These are phyloP conservation scores for Cladosporium austrohemisphaericum DNA, from an alignment of 2,329 filamentous ascomycete species.

Conservation along the genomic window DNA sequence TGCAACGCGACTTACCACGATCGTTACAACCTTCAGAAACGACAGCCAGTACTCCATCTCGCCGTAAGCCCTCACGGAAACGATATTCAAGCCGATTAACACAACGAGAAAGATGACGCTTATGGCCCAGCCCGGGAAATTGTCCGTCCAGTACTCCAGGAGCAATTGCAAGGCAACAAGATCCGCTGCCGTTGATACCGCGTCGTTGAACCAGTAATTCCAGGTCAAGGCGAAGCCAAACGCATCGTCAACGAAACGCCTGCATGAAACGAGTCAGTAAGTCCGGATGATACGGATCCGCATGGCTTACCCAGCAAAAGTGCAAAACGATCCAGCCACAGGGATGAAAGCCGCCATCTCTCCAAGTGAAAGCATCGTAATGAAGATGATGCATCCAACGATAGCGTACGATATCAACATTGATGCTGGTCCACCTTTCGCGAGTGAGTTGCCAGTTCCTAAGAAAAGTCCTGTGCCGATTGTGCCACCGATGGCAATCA, in stretches of 20 bases:
- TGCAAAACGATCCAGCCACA: conserved; percentile 67
- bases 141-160: conserved; percentile 59
- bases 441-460: conserved; percentile 52
- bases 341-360: conserved; percentile 84
- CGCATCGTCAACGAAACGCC: conserved; percentile 73
- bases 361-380: conserved; percentile 75
- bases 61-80: conserved; percentile 53
- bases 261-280: conserved; percentile 35
- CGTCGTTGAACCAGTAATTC: conserved; percentile 67
- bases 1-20: conserved; percentile 32
- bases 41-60: conserved; percentile 56
- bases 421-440: conserved; percentile 55
- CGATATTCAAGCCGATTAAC: conserved; percentile 51
- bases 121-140: conserved; percentile 61
- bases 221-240: conserved; percentile 69
- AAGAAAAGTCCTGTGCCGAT: conserved; percentile 49
- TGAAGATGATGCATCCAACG: conserved; percentile 68
- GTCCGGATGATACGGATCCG: background rate
- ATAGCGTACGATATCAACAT: conserved; percentile 68
- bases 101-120: conserved; percentile 60
- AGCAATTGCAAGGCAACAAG: conserved; percentile 57
- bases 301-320: conserved; percentile 41
- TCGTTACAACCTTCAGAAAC: conserved; percentile 52
- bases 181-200: conserved; percentile 57
- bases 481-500: conserved; percentile 65